Evolutionary conservation across 2,329 filamentous ascomycete genomes (phyloP).

Genomic region (Penicillium sp.): DNA sequence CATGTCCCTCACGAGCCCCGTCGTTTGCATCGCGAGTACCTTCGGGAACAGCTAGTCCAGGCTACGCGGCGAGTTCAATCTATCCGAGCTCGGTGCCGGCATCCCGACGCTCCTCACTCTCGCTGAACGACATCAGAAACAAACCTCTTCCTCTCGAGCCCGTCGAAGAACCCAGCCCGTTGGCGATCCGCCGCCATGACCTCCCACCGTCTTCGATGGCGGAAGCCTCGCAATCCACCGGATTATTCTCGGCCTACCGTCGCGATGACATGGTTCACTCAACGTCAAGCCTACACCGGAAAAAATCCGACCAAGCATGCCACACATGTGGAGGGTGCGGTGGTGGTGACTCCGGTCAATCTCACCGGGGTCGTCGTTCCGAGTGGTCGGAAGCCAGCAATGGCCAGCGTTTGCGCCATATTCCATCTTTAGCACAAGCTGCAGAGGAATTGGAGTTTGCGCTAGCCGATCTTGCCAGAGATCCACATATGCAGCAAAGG

Average conservation of each 20-base stretch:
- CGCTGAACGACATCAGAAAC: slow-evolving; percentile 34
- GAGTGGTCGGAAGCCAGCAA: slow-evolving; percentile 4
- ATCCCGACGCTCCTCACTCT: slow-evolving; percentile 21
- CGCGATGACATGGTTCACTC: background rate
- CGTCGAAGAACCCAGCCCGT: slow-evolving; percentile 31
- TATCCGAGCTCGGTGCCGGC: background rate
- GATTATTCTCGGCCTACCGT: background rate
- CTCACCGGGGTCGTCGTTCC: slow-evolving; percentile 5
- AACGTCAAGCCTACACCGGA: background rate
- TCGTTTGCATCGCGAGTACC: slow-evolving; percentile 1
- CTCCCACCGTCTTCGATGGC: slow-evolving; percentile 1
- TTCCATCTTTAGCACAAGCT: slow-evolving; percentile 34
- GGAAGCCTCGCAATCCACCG: background rate
- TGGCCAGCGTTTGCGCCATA: slow-evolving; percentile 13
- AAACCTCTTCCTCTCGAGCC: slow-evolving; percentile 46
- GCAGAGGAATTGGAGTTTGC: slow-evolving; percentile 35
- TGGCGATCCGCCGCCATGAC: slow-evolving; percentile 23
- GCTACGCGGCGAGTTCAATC: background rate
- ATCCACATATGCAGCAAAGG: slow-evolving; percentile 3
- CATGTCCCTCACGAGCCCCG: background rate
- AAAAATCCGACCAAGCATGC: background rate
- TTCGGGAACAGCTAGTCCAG: background rate
- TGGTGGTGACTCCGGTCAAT: background rate
- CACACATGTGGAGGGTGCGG: slow-evolving; percentile 5
- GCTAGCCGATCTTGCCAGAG: slow-evolving; percentile 9